Base-by-base conservation (phyloP, 2,329 filamentous ascomycete genomes). In the Zopfia rhizophila region DNA sequence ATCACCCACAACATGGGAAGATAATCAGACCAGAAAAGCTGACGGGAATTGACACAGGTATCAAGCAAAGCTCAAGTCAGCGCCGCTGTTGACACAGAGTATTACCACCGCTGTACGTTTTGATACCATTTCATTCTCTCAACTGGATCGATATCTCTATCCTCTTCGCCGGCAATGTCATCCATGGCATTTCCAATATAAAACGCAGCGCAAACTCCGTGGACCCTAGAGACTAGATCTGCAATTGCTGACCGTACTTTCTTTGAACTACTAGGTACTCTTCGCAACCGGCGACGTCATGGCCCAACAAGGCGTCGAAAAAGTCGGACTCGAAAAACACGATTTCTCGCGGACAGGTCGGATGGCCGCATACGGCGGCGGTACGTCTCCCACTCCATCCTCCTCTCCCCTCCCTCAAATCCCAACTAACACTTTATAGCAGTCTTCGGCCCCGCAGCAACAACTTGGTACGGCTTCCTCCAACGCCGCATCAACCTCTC, bases 241-340 rank as follows among this genome's bases (percentile, higher is more conserved):
- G 22, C 30, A 30, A 36, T 30, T 48, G 21, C 13, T 8, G 24
- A 14, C n/a, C n/a, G n/a, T 22, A 38, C 11, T 32, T 53, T 23
- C 29, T 10, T 11, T 25, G n/a, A 7, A 29, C 8, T 23, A 16
- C 14, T 55, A 86, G 83, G 72, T 97, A 48, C 86, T 99, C 54
- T 99, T 97, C 71, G 92, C 89, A 47, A 90, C 91, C 11, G 94
- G 94, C 63, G 94, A 99, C 76, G 80, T 88, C 50, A 86, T 95
- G 58, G 91, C 94, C 25, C 94, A 99, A 75, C 93, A 97, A 75
- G 80, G 85, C 24, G 89, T 99, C 48, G 93, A 97, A 76, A 87
- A 85, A 72, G 86, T 82, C 64, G 92, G 91, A 13, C 58, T 89
- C 18, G 75, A 87, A 59, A 88, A 89, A 56, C 93, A 99, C 71